Conservation (phyloP, 2,329 filamentous ascomycete species). For the Pseudocercospora musae region DNA sequence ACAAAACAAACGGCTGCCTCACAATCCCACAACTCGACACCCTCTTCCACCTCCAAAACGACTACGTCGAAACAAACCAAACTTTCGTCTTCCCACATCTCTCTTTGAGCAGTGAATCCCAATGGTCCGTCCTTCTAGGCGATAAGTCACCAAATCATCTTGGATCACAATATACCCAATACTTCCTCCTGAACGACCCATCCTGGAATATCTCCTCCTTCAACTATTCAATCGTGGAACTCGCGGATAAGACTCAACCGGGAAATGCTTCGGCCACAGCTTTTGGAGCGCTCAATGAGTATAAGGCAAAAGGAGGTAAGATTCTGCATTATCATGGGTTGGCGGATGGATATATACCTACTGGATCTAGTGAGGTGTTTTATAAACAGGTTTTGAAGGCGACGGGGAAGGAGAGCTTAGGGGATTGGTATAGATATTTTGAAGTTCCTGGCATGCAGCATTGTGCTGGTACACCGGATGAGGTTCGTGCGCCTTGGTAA, state of each 20-base stretch:
- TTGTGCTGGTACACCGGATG: slow-evolving; percentile 36
- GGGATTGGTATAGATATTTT: slow-evolving; percentile 45
- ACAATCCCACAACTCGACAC: slow-evolving; percentile 45
- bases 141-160: slow-evolving; percentile 37
- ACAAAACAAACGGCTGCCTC: slow-evolving; percentile 40
- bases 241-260: slow-evolving; percentile 43
- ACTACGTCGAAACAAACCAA: slow-evolving; percentile 41
- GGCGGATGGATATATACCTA: slow-evolving; percentile 47
- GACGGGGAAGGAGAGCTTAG: slow-evolving; percentile 37
- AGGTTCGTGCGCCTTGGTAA: slow-evolving; percentile 42
- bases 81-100: slow-evolving; percentile 43
- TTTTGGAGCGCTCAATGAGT: slow-evolving; percentile 46
- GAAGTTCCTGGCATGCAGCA: slow-evolving; percentile 46
- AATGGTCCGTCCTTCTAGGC: slow-evolving; percentile 38
- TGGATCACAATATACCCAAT: slow-evolving; percentile 40
- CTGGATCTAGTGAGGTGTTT: slow-evolving; percentile 51
- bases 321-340: slow-evolving; percentile 46
- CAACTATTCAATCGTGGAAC: slow-evolving; percentile 39
- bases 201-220: slow-evolving; percentile 41
- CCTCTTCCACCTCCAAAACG: slow-evolving; percentile 43
- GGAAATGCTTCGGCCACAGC: slow-evolving; percentile 50
- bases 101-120: slow-evolving; percentile 39
- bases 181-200: slow-evolving; percentile 42
- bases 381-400: slow-evolving; percentile 45
- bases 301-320: slow-evolving; percentile 43